Conservation (phyloP, 805 yeast genomes). For the Candida ovalis region DNA sequence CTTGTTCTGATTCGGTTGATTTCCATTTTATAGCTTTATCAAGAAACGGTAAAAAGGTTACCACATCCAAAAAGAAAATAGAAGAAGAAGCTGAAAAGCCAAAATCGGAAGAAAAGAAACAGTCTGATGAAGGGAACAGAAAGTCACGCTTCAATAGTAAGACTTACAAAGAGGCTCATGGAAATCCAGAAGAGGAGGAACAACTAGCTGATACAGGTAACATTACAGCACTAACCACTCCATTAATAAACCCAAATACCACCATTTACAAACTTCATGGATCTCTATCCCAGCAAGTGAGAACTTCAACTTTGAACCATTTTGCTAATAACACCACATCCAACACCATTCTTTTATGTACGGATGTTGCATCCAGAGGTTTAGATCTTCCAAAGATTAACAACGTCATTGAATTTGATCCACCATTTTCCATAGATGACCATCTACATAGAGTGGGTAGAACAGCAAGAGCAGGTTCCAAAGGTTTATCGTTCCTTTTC, state of each 20-base stretch:
- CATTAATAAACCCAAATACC: slow-evolving; percentile 41
- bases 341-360: slow-evolving; percentile 70
- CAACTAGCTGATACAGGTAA: slow-evolving; percentile 18
- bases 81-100: slow-evolving; percentile 7
- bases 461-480: slow-evolving; percentile 94
- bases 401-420: slow-evolving; percentile 87
- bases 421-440: slow-evolving; percentile 91
- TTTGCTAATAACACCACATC: slow-evolving; percentile 44
- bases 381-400: slow-evolving; percentile 85
- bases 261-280: slow-evolving; percentile 80
- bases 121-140: slow-evolving; percentile 5
- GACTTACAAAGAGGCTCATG: slow-evolving; percentile 5
- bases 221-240: slow-evolving; percentile 49
- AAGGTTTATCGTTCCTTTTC: slow-evolving; percentile 75
- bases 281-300: slow-evolving; percentile 75
- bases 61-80: slow-evolving; percentile 24
- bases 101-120: slow-evolving; percentile 5
- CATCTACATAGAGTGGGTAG: slow-evolving; percentile 96
- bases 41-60: slow-evolving; percentile 43
- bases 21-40: slow-evolving; percentile 80
- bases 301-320: slow-evolving; percentile 71
- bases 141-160: slow-evolving; percentile 4
- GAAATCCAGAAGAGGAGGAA: slow-evolving; percentile 20
- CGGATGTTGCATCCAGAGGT: slow-evolving; percentile 98
- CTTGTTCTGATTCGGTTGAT: slow-evolving; percentile 96